Percentiles rank a stretch among this genome's conserved stretches.
phyloP scores from a whole-genome alignment of 2,329 filamentous ascomycete genomes.

The Bipolaris cookei region DNA sequence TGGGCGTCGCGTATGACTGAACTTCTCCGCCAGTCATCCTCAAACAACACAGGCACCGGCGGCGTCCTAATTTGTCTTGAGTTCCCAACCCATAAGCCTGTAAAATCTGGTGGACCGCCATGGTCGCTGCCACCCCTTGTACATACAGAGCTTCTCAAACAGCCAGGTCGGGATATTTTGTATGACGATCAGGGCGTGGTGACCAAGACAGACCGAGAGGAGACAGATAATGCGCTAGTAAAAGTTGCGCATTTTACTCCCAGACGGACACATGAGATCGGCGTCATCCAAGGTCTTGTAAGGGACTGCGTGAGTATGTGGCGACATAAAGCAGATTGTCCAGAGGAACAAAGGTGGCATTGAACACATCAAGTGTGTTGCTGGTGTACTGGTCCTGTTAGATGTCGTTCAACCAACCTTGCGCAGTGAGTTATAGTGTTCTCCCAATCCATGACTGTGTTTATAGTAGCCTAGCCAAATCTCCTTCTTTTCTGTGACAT shows the following conservation, averaged over 20 bases:
- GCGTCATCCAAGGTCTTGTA: constrained; percentile 55
- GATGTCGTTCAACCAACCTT: constrained; percentile 39
- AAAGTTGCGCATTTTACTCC: constrained; percentile 63
- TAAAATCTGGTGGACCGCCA: constrained; percentile 71
- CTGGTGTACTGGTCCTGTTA: neutral
- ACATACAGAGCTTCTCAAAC: constrained; percentile 73
- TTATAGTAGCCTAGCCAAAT: constrained; percentile 96
- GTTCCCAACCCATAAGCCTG: constrained; percentile 75
- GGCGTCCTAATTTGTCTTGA: constrained; percentile 72
- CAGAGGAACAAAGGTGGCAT: constrained; percentile 8
- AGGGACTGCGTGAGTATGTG: constrained; percentile 59
- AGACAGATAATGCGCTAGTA: constrained; percentile 51
- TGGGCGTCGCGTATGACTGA: constrained; percentile 64
- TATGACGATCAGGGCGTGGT: constrained; percentile 65
- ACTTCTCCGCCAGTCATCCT: constrained; percentile 54
- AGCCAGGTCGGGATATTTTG: constrained; percentile 70
- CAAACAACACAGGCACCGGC: constrained; percentile 15
- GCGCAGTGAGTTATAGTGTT: constrained; percentile 92
- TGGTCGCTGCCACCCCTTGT: constrained; percentile 72
- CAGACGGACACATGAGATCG: constrained; percentile 60
- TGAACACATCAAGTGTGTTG: neutral
- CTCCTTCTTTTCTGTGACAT: constrained; percentile 57
- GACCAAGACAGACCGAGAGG: constrained; percentile 52
- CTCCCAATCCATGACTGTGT: constrained; percentile 90
- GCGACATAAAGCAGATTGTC: constrained; percentile 43